Evolutionary conservation across 495 filamentous ascomycete species (phyloP).

Genomic region (Parmelia sp.): DNA sequence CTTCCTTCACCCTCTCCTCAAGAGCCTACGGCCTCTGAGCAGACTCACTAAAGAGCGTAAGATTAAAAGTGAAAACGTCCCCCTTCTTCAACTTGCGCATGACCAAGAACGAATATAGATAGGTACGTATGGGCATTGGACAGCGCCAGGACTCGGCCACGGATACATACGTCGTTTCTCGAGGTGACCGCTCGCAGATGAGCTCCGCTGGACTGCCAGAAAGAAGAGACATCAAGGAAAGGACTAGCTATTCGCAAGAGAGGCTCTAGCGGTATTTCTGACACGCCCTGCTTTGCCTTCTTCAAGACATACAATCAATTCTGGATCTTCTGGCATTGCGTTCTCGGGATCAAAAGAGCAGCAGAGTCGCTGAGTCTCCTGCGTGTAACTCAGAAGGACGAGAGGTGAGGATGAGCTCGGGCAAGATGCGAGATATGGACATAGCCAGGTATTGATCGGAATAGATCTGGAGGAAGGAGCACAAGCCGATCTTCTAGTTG

Average conservation of each 20-base stretch:
- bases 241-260: conserved; percentile 8
- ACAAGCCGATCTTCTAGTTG: too few relatives aligned
- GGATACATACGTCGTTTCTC: neutral
- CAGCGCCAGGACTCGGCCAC: conserved; percentile 1
- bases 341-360: neutral
- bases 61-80: too few relatives aligned
- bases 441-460: neutral
- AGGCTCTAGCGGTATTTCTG: conserved; percentile 2
- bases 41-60: too few relatives aligned
- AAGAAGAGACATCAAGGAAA: conserved; percentile 3
- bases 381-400: neutral
- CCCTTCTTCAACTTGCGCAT: neutral
- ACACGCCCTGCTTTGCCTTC: neutral
- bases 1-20: too few relatives aligned
- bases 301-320: neutral
- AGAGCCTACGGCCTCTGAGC: too few relatives aligned
- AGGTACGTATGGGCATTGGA: neutral
- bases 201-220: conserved; percentile 7
- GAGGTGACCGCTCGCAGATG: conserved; percentile 3
- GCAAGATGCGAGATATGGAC: neutral
- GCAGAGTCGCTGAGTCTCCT: neutral
- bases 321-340: neutral
- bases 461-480: too few relatives aligned
- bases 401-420: too few relatives aligned
- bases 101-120: conserved; percentile 1